A percentile compares a stretch with the other conserved stretches of the same genome.
Conservation (phyloP, 805 yeast species). For the Candida michaelii region DNA sequence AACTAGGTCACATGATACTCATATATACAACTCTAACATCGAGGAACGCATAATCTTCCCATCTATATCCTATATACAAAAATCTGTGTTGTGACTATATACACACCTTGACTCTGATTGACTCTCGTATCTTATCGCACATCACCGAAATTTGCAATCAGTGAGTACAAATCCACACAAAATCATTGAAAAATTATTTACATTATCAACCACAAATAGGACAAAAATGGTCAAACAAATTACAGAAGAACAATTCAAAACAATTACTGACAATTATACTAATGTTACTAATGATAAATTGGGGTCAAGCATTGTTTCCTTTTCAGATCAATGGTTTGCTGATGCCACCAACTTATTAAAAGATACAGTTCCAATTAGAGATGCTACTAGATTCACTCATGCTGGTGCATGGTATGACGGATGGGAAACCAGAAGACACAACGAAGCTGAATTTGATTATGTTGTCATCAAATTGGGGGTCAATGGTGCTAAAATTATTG, state of each 20-base stretch:
- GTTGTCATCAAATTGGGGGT: slow-evolving; percentile 84
- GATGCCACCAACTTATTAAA: slow-evolving; percentile 84
- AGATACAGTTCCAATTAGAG: slow-evolving; percentile 78
- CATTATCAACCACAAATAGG: background rate
- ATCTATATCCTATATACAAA: no score
- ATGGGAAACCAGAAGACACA: slow-evolving; percentile 97
- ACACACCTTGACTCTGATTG: slow-evolving; percentile 3
- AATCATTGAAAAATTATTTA: background rate
- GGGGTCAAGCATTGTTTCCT: slow-evolving; percentile 70
- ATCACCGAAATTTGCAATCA: background rate
- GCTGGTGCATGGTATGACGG: slow-evolving; percentile 99
- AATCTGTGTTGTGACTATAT: background rate
- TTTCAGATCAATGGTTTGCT: slow-evolving; percentile 94
- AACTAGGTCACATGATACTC: no score
- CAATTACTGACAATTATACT: slow-evolving; percentile 53
- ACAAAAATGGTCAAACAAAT: slow-evolving; percentile 11
- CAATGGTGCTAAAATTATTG: slow-evolving; percentile 72
- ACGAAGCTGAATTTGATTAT: slow-evolving; percentile 82
- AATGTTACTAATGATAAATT: slow-evolving; percentile 84
- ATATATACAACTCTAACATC: no score
- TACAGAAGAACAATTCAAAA: slow-evolving; percentile 41
- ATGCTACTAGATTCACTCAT: slow-evolving; percentile 72
- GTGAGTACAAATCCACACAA: no score
- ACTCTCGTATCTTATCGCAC: slow-evolving; percentile 10
- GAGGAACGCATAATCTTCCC: no score